Evolutionary conservation across 139 green algal species (phyloP), one percentile per base, ranked within the genome.

Genomic region (Mychonastes homosphaera): DNA sequence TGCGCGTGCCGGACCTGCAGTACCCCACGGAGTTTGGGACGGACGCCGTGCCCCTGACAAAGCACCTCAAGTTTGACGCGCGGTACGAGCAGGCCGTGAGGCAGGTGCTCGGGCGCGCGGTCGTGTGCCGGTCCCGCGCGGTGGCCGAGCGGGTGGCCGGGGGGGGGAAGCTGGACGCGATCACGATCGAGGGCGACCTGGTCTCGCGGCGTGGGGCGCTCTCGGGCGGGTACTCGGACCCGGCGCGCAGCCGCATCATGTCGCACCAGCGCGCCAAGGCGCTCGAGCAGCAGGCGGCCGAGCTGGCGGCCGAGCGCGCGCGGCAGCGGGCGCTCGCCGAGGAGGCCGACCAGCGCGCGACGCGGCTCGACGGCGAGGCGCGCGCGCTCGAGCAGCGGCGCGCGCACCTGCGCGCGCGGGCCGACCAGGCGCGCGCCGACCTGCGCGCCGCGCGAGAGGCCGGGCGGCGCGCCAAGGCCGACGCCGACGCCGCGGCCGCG

Each of bases 31-130:
- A 88, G 58, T 86, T 69, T 24, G 76, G 77, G 13, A 58, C 58
- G 7, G 65, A 73, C 39, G 84, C 79, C 15, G 65, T 91, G 41
- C 87, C 91, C 4, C 58, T 98, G 38, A 33, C 88, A 26, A 79
- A 73, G 33, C 72, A 84, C 44, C 46, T 98, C 23, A 79, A 74
- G 32, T 87, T 59, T 40, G 68, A 88, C n/a, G 21, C 58, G 2
- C 58, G 72, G 23, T 87, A 85, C 46, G 35, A 58, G 8, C 53
- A 63, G 13, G 87, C 85, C 9, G 69, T 95, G 53, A 62, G 62
- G 15, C 78, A 92, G 73, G 75, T 67, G 51, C 9, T 60, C 10
- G 26, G 9, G 6, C 6, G 26, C 29, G 50, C 12, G 30, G 6
- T 33, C 13, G 10, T 44, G 10, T 48, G 54, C 6, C 28, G 64